phyloP scores from a whole-genome alignment of 140 eudicot genomes.

The Ambrosia hybrid region DNA sequence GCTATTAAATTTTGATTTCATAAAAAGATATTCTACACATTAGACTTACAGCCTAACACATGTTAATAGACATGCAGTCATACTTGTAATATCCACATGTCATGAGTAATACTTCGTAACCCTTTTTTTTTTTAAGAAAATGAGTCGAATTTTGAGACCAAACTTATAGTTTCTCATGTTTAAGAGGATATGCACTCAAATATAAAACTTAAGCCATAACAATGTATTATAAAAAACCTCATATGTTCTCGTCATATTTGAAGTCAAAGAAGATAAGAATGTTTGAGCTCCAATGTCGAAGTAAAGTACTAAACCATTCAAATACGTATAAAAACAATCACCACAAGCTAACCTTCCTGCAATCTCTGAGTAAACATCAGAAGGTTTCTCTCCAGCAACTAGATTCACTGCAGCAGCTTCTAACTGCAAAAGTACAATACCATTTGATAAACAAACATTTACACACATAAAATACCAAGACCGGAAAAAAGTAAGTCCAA shows the following conservation, averaged over 20 bases:
- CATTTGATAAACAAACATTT: neutral
- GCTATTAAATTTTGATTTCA: too few relatives aligned
- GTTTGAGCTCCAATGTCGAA: conserved; percentile 19
- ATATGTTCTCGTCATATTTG: neutral
- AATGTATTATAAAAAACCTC: neutral
- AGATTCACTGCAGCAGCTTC: conserved; percentile 99
- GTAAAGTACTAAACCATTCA: neutral
- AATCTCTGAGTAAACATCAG: conserved; percentile 95
- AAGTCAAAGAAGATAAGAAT: conserved; percentile 2
- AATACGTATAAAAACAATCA: conserved; percentile 15
- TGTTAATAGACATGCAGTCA: too few relatives aligned
- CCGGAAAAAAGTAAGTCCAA: neutral
- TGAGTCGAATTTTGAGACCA: neutral
- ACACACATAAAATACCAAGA: neutral
- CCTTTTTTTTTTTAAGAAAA: neutral
- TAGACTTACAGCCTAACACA: too few relatives aligned
- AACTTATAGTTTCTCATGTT: neutral
- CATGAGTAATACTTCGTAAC: too few relatives aligned
- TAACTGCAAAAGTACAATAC: conserved; percentile 43
- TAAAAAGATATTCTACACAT: too few relatives aligned
- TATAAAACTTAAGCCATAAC: neutral
- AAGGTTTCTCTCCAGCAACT: conserved; percentile 89
- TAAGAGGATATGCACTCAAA: neutral
- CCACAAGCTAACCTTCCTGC: conserved; percentile 60
- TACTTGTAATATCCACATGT: too few relatives aligned